Conservation (phyloP, 2,329 filamentous ascomycete genomes). For the Penicillium sp. region DNA sequence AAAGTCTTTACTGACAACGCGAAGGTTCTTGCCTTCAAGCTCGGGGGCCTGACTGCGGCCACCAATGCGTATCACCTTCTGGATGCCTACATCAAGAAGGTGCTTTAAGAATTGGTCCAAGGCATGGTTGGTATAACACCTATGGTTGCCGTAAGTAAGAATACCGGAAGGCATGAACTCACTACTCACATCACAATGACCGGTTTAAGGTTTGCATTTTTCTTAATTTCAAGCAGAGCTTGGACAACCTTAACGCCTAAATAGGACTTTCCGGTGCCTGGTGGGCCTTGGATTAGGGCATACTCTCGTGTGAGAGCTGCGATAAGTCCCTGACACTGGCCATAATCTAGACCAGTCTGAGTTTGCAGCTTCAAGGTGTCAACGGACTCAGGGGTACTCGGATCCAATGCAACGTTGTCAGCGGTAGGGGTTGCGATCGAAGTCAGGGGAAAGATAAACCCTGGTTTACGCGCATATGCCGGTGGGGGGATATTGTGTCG, state of each 20-base stretch:
- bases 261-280: constrained; percentile 15
- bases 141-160: background rate
- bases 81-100: constrained; percentile 60
- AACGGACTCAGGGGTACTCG: background rate
- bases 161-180: too few species aligned
- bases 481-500: constrained; percentile 1
- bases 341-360: constrained; percentile 8
- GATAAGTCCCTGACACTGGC: constrained; percentile 14
- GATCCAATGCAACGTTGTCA: background rate
- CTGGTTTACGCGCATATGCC: constrained; percentile 4
- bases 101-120: constrained; percentile 67
- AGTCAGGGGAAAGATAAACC: constrained; percentile 7
- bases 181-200: constrained; percentile 11
- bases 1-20: background rate
- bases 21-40: constrained; percentile 14
- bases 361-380: constrained; percentile 2
- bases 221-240: constrained; percentile 2
- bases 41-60: constrained; percentile 8
- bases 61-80: constrained; percentile 15
- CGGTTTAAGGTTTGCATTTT: background rate
- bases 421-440: background rate
- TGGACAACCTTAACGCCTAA: constrained; percentile 11
- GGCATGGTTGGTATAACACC: constrained; percentile 67
- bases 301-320: constrained; percentile 17
- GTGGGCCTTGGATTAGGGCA: constrained; percentile 17